Evolutionary conservation across 495 filamentous ascomycete genomes (phyloP).

Genomic region (Pseudevernia furfuracea): DNA sequence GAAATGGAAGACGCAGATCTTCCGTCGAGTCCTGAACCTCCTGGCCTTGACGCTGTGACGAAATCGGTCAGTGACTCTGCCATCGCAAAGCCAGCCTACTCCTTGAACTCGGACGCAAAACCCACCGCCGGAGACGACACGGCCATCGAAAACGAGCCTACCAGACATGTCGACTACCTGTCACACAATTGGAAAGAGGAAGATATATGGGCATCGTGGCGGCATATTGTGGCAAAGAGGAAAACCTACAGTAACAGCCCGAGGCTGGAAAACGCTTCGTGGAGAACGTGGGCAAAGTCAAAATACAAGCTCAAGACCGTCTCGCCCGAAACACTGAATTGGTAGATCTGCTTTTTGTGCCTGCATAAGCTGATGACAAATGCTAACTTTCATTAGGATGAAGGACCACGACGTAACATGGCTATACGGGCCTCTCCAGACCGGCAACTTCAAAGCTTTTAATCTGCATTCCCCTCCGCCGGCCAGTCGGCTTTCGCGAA

Average conservation of each 20-base stretch:
- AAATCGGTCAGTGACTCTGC: constrained; percentile 24
- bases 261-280: constrained; percentile 90
- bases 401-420: constrained; percentile 98
- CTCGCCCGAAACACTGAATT: constrained; percentile 82
- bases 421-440: constrained; percentile 91
- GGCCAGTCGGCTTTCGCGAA: constrained; percentile 61
- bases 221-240: constrained; percentile 73
- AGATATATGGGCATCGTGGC: constrained; percentile 97
- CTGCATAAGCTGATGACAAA: neutral
- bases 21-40: constrained; percentile 36
- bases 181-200: constrained; percentile 94
- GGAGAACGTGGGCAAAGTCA: constrained; percentile 93
- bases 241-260: constrained; percentile 71
- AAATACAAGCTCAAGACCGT: constrained; percentile 80
- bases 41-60: constrained; percentile 39
- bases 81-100: constrained; percentile 37
- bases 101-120: constrained; percentile 23
- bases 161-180: constrained; percentile 90
- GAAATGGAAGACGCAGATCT: constrained; percentile 33
- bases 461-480: constrained; percentile 43
- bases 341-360: constrained; percentile 46
- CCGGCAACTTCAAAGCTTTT: constrained; percentile 41
- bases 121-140: constrained; percentile 70
- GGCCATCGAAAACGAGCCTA: constrained; percentile 67
- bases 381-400: constrained; percentile 50